Evolutionary conservation across 495 filamentous ascomycete genomes (phyloP), one percentile per base, ranked within the genome.

Genomic region (Thozetella sp.): DNA sequence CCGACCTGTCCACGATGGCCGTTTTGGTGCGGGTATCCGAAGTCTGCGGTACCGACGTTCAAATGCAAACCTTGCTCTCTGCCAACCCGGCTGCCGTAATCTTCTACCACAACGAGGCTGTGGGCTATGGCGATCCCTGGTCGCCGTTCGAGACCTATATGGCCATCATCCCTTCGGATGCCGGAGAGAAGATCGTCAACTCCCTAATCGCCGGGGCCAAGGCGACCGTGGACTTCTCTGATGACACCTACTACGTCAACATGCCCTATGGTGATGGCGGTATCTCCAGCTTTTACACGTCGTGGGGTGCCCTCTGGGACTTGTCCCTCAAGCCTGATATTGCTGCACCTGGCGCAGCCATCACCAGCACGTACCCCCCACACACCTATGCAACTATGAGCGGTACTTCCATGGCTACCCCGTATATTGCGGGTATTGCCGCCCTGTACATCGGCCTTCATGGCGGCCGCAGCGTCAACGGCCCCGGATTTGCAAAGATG

Each of bases 321-420:
- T 58, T 72, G 17, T 63, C 67, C 19, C 61, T 74, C 19, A 76
- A 77, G 54, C 72, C 78, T 0, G 69, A 78, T 40, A 70, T 79
- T 51, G 71, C 71, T 11, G 77, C 71, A 1, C 74, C 74, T 0
- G 80, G 80, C 53, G 78, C 76, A 4, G 67, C 68, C 40, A 80
- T 83, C 55, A 67, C 76, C 52, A 72, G 78, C 22, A 81, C 80
- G 1, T 77, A 64, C 37, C 74, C 74, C 45, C 43, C 9, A 19
- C 43, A 20, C 43, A 66, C 72, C 13, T 78, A 79, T 59, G 72
- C 68, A 1, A 67, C 80, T 4, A 62, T 77, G 22, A 71, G 63
- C 51, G 79, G 79, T 52, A 82, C 79, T 1, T 80, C 77, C 0
- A 82, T 80, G 79, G 73, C 80, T 6, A 67, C 79, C n/a, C 78